phyloP scores from a whole-genome alignment of 305 asterid species.

The Withania somnifera region DNA sequence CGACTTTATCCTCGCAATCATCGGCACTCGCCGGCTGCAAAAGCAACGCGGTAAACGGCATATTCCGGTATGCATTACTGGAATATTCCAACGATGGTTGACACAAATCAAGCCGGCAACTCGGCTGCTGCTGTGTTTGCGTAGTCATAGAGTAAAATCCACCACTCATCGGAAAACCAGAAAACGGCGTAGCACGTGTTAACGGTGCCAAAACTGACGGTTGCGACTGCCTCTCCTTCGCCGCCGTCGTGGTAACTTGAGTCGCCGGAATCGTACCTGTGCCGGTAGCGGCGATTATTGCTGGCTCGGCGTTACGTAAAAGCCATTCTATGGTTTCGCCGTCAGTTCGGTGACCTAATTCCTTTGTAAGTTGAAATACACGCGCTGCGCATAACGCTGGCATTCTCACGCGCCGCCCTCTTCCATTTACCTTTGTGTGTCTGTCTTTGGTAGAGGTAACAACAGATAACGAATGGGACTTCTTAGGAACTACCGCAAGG shows the following conservation, averaged over 20 bases:
- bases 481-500: not conserved
- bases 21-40: constrained; percentile 37
- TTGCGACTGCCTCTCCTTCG: not conserved
- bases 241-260: constrained; percentile 27
- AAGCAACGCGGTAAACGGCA: constrained; percentile 56
- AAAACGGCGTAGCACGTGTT: not conserved
- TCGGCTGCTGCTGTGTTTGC: not conserved
- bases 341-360: constrained; percentile 58
- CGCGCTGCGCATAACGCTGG: constrained; percentile 71
- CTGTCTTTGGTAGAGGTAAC: constrained; percentile 24
- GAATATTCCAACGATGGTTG: constrained; percentile 15
- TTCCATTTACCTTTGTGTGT: constrained; percentile 61
- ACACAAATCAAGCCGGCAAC: constrained; percentile 10
- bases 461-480: not conserved
- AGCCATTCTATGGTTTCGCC: constrained; percentile 83
- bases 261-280: constrained; percentile 44
- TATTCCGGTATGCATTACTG: constrained; percentile 23
- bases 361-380: constrained; percentile 57
- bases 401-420: constrained; percentile 62
- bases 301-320: constrained; percentile 51
- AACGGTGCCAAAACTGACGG: constrained; percentile 11
- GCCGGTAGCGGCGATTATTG: constrained; percentile 54
- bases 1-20: constrained; percentile 12
- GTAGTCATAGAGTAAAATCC: not conserved
- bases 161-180: not conserved